Evolutionary conservation across 768 basidiomycete genomes (phyloP), one percentile per base, ranked within the genome.

Genomic region (Butyriboletus loyo): DNA sequence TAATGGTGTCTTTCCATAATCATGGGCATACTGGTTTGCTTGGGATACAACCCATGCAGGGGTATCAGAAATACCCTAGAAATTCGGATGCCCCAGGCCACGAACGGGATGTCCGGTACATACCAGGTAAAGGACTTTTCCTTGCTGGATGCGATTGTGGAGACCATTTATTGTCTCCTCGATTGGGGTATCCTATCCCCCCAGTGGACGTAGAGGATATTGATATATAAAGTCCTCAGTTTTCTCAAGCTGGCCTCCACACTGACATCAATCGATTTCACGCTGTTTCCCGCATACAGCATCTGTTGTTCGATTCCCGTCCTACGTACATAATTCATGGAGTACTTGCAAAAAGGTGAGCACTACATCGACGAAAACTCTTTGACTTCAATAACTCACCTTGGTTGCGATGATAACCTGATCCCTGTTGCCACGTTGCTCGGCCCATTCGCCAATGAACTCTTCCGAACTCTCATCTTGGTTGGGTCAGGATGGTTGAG

Each of bases 181-280:
- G 32, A 78, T 71, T 2, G 69, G 71, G 1, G 75, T 75, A 3
- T 72, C 63, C 52, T 68, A 76, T 79, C 77, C 79, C 76, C 74
- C 70, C 72, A 79, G 55, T 83, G 81, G 1, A 82, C 57, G 58
- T 83, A 82, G 22, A 82, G 59, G 50, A 83, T 73, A 54, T 83
- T 81, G 60, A 83, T 75, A 54, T 79, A 86, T 15, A 75, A 67
- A 0, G 82, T 85, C 34, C 80, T 70, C 14, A 87, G 72, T 56
- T 81, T 84, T 49, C 67, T 70, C 43, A 78, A 67, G 27, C 66
- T 69, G 1, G 63, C 65, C 5, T 68, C 66, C 4, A 74, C 63
- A 6, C 61, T 62, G 45, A 70, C 8, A 14, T 55, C 48, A 60
- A 78, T 57, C 1, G 58, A 64, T 50, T 75, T 75, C 39, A 64